Evolutionary conservation across 2,329 filamentous ascomycete genomes (phyloP).

Genomic region (Elsinoe necatrix): DNA sequence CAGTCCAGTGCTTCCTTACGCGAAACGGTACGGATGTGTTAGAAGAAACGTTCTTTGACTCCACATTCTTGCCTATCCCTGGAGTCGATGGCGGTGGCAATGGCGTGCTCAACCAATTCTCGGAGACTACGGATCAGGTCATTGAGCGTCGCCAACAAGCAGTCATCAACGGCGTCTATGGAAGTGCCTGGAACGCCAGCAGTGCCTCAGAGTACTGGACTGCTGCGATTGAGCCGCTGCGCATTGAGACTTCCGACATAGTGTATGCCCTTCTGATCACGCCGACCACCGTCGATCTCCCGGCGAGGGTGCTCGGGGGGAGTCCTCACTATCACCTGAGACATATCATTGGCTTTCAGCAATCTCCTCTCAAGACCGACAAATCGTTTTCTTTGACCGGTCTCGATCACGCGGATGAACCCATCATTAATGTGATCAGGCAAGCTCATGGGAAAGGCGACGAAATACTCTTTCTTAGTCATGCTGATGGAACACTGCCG

Average conservation of each 20-base stretch:
- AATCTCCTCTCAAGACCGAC: background rate
- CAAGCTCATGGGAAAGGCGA: slow-evolving; percentile 25
- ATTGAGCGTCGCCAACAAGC: slow-evolving; percentile 21
- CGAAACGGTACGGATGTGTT: slow-evolving; percentile 15
- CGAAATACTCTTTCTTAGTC: slow-evolving; percentile 26
- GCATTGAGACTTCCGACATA: slow-evolving; percentile 20
- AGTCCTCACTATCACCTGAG: background rate
- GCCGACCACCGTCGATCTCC: slow-evolving; percentile 5
- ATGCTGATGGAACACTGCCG: slow-evolving; percentile 26
- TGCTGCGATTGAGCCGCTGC: slow-evolving; percentile 20
- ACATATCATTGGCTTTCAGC: background rate
- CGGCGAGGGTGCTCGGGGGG: background rate
- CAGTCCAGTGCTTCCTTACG: slow-evolving; percentile 15
- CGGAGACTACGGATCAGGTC: slow-evolving; percentile 22
- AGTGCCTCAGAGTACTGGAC: slow-evolving; percentile 23
- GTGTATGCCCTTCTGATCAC: slow-evolving; percentile 24
- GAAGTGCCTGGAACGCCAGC: slow-evolving; percentile 17
- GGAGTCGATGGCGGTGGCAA: slow-evolving; percentile 20
- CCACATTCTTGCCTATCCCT: slow-evolving; percentile 16
- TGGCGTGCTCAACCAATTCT: slow-evolving; percentile 24
- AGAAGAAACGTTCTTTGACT: slow-evolving; percentile 18
- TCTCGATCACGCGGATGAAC: slow-evolving; percentile 13
- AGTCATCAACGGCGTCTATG: slow-evolving; percentile 19
- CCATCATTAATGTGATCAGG: slow-evolving; percentile 26
- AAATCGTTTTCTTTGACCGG: background rate